A percentile compares a stretch with the other conserved stretches of the same genome.
Evolutionary conservation across 208 protist genomes (phyloP).

Genomic region (Wallacemonas sp.): DNA sequence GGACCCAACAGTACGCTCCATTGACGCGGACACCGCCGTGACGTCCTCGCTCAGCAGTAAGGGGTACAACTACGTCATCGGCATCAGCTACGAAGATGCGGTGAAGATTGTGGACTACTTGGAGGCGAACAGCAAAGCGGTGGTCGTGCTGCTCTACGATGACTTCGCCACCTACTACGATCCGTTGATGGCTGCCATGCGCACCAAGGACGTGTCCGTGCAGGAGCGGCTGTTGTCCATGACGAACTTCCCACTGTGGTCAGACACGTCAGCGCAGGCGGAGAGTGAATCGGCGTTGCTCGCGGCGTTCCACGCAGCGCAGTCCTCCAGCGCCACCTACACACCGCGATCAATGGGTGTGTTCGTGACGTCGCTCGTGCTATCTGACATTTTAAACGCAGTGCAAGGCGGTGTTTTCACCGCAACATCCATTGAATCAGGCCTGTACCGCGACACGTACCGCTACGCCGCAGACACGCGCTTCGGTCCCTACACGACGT

Average conservation of each 20-base stretch:
- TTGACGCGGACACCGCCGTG: too few species aligned
- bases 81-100: too few species aligned
- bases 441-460: too few species aligned
- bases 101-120: too few species aligned
- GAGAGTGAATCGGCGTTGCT: neutral
- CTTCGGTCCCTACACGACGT: too few species aligned
- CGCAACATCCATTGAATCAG: neutral
- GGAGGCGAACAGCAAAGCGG: too few species aligned
- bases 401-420: neutral
- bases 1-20: too few species aligned
- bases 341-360: neutral
- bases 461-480: too few species aligned
- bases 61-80: too few species aligned
- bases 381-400: neutral
- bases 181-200: neutral
- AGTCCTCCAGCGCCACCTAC: neutral
- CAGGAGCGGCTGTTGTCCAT: neutral
- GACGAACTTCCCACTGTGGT: conserved; percentile 3
- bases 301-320: neutral
- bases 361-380: neutral
- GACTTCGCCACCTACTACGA: neutral
- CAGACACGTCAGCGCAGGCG: neutral
- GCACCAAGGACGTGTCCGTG: neutral
- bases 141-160: too few species aligned
- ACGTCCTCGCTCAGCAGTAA: too few species aligned